Percentiles rank a stretch among this genome's conserved stretches.
Evolutionary conservation across 257 asterid species (phyloP).

Genomic region (Coffea canephora): DNA sequence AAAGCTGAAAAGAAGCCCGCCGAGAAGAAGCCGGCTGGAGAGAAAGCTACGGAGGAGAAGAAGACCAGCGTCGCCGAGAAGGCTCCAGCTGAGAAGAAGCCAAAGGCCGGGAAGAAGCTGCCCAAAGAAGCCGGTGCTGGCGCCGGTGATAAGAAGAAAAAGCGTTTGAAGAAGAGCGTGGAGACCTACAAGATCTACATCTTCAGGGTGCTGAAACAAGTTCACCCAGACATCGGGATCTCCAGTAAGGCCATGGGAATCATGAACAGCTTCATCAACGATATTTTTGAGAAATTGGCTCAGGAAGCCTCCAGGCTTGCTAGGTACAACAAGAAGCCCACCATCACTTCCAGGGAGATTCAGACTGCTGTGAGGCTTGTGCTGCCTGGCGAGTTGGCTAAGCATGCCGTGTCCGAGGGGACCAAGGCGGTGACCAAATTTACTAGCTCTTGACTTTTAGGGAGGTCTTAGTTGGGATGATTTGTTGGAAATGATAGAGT

Average conservation of each 20-base stretch:
- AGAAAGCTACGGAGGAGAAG: slow-evolving; percentile 16
- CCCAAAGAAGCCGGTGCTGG: slow-evolving; percentile 18
- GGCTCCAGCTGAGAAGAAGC: slow-evolving; percentile 26
- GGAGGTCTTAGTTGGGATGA: too few relatives aligned
- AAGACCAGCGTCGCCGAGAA: slow-evolving; percentile 12
- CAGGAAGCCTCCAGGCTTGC: slow-evolving; percentile 23
- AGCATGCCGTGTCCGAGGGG: slow-evolving; percentile 28
- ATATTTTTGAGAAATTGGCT: slow-evolving; percentile 28
- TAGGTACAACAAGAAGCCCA: slow-evolving; percentile 29
- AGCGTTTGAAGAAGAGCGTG: slow-evolving; percentile 20
- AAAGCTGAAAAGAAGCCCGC: slow-evolving; percentile 24
- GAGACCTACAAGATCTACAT: slow-evolving; percentile 32
- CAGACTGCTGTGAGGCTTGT: slow-evolving; percentile 24
- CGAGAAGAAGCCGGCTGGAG: slow-evolving; percentile 19
- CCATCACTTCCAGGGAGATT: slow-evolving; percentile 27
- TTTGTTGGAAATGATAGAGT: background rate
- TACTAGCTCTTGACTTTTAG: slow-evolving; percentile 14
- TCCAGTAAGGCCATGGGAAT: slow-evolving; percentile 31
- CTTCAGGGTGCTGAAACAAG: slow-evolving; percentile 27
- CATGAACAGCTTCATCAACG: slow-evolving; percentile 30
- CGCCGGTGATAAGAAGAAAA: slow-evolving; percentile 27
- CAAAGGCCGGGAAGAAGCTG: slow-evolving; percentile 25
- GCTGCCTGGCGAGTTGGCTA: slow-evolving; percentile 25
- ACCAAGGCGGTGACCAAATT: slow-evolving; percentile 30
- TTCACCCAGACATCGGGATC: slow-evolving; percentile 27